Evolutionary conservation across 2,329 filamentous ascomycete species (phyloP), one percentile per base, ranked within the genome.

Genomic region (Raffaelea ambrosiae): DNA sequence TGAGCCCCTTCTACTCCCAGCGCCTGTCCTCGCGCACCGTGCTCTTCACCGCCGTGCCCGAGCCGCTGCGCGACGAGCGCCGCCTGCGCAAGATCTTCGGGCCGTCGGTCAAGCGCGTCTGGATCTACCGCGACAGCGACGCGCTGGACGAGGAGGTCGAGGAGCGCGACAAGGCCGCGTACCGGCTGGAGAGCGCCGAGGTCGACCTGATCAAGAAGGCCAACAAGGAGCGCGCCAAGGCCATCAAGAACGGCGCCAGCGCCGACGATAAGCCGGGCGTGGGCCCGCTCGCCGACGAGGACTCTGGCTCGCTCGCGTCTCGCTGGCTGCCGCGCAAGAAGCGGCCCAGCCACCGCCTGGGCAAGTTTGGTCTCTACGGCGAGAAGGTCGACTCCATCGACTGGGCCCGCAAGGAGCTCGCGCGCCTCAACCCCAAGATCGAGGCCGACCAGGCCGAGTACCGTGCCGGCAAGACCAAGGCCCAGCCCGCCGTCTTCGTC

Each of bases 381-480:
- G 83, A 88, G 61, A 93, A 95, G 64, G 90, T 96, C 16, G 93
- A 98, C 66, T 93, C 89, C 0, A 96, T 98, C 63, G 81, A 91
- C 53, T 96, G 86, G 85, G 86, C 82, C 53, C 85, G 93, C 45
- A 71, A 74, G 1, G 85, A 94, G 63, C 79, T 96, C 46, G 78
- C 84, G 54, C 81, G 81, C 43, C 77, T 94, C 40, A 83, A 84
- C 46, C 83, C 86, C 0, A 75, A 86, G 51, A 83, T 88, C 26
- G 76, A 85, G 44, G 71, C 77, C 39, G 74, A 80, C 21, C 87
- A 93, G 62, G 74, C 72, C 38, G 73, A 76, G 43, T 86, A 91
- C 60, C 76, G 74, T 44, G 68, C 72, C 22, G 80, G 85, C 45
- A 75, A 86, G 36, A 79, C 73, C 41, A 76, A 81, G 51, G 76